phyloP scores from a whole-genome alignment of 2,329 filamentous ascomycete species.

The Septoria petroselini region DNA sequence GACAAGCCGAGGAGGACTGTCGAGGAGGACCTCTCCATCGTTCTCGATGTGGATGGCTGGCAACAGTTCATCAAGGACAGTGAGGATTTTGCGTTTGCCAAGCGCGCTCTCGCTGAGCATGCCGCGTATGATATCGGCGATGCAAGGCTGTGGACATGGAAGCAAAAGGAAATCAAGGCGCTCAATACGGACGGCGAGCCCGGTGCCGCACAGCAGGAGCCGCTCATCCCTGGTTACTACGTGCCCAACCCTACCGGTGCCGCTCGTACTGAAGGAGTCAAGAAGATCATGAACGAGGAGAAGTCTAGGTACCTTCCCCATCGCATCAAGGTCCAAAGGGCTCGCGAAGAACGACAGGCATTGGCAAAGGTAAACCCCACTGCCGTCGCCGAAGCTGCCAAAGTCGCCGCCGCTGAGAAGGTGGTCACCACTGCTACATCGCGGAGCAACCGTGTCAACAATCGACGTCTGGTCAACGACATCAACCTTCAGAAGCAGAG shows the following conservation, averaged over 20 bases:
- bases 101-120: constrained; percentile 50
- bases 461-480: constrained; percentile 88
- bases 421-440: constrained; percentile 83
- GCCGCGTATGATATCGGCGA: constrained; percentile 53
- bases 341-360: constrained; percentile 86
- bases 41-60: constrained; percentile 69
- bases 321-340: constrained; percentile 92
- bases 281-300: constrained; percentile 94
- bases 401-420: constrained; percentile 68
- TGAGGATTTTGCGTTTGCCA: constrained; percentile 61
- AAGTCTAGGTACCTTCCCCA: constrained; percentile 98
- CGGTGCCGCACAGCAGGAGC: constrained; percentile 53
- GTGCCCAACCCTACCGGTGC: constrained; percentile 81
- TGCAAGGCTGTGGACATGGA: constrained; percentile 64
- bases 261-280: constrained; percentile 86
- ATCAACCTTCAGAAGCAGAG: constrained; percentile 90
- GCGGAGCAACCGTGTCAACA: constrained; percentile 89
- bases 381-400: constrained; percentile 60
- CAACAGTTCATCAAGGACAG: constrained; percentile 66
- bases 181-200: constrained; percentile 59
- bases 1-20: constrained; percentile 61
- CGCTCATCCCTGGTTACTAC: constrained; percentile 67
- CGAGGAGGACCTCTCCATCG: constrained; percentile 60
- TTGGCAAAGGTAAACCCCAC: constrained; percentile 62
- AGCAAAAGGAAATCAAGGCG: constrained; percentile 68